Evolutionary conservation across 2,329 filamentous ascomycete genomes (phyloP), one percentile per base, ranked within the genome.

Genomic region (Lachnellula arida): DNA sequence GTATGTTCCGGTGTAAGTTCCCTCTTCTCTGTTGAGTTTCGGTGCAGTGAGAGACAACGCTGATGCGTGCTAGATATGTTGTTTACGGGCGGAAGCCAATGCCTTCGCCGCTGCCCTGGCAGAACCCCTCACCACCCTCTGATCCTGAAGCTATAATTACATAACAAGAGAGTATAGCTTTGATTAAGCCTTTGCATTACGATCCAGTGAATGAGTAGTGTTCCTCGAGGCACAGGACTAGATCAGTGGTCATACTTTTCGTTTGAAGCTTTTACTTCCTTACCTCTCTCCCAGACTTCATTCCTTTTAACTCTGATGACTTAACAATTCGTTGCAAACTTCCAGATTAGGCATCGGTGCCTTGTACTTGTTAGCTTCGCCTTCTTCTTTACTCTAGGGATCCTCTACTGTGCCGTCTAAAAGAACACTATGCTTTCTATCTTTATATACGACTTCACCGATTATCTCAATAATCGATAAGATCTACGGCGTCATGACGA

Each of bases 1-100:
- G 3, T 74, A 73, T 65, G 63, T 50, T 11, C 58, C 62, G 48
- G 54, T 66, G 65, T 67, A 52, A 60, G 65, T 65, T 65, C 40
- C 19, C 32, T 1, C 40, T 6, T 14, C 17, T 28, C 15, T 15
- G 11, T 43, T 42, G 39, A 17, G 15, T 43, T 40, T 40, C 12
- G 17, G 19, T 40, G 22, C 15, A 51, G 5, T 40, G 19, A 14
- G 7, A 17, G 19, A 5, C 42, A 17, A 15, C 39, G 19, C 37
- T 44, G 17, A 49, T 32, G 8, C 15, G 37, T 25, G 15, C 15
- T 49, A 56, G 54, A 28, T 39, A 37, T 19, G 54, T 56, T 43
- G 54, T 56, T 34, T 56, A 56, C 44, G 54, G 54, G n/a, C 42
- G 54, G 12, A 56, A 56, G 28, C 54, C 54, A 25, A 46, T 46